phyloP scores from a whole-genome alignment of 805 yeast genomes.

The Suhomyces xylopsoci region DNA sequence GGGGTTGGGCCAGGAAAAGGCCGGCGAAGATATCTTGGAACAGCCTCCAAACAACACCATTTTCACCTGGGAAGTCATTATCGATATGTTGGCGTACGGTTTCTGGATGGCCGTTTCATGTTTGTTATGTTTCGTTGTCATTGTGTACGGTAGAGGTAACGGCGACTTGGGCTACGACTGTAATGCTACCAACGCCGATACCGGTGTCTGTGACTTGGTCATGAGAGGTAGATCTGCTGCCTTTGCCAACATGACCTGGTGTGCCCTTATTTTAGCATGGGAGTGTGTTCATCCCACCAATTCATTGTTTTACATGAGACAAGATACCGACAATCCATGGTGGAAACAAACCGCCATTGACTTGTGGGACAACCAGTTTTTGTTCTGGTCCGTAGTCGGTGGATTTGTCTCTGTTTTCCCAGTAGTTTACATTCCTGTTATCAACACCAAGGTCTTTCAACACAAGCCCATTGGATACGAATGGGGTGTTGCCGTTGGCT shows the following conservation, averaged over 20 bases:
- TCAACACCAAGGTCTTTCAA: slow-evolving; percentile 69
- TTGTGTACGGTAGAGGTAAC: slow-evolving; percentile 63
- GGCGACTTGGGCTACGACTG: slow-evolving; percentile 67
- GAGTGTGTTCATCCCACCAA: slow-evolving; percentile 71
- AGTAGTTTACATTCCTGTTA: slow-evolving; percentile 84
- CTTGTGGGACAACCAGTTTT: slow-evolving; percentile 69
- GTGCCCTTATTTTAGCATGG: slow-evolving; percentile 79
- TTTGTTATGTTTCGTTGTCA: slow-evolving; percentile 59
- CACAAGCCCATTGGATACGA: slow-evolving; percentile 72
- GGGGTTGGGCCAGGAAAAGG: slow-evolving; percentile 73
- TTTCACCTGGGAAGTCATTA: slow-evolving; percentile 62
- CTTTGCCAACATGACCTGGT: slow-evolving; percentile 83
- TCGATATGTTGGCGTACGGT: slow-evolving; percentile 73
- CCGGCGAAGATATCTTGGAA: slow-evolving; percentile 60
- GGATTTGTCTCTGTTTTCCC: slow-evolving; percentile 77
- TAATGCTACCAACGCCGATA: slow-evolving; percentile 44
- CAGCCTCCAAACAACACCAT: slow-evolving; percentile 63
- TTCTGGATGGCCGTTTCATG: slow-evolving; percentile 70
- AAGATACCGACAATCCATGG: slow-evolving; percentile 54
- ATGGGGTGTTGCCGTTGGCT: slow-evolving; percentile 74
- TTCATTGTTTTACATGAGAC: slow-evolving; percentile 70
- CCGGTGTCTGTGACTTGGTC: slow-evolving; percentile 52
- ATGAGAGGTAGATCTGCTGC: slow-evolving; percentile 75
- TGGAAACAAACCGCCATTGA: slow-evolving; percentile 59
- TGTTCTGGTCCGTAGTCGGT: slow-evolving; percentile 75